Conservation (phyloP, 2,329 filamentous ascomycete species). For the Colletotrichum scovillei region DNA sequence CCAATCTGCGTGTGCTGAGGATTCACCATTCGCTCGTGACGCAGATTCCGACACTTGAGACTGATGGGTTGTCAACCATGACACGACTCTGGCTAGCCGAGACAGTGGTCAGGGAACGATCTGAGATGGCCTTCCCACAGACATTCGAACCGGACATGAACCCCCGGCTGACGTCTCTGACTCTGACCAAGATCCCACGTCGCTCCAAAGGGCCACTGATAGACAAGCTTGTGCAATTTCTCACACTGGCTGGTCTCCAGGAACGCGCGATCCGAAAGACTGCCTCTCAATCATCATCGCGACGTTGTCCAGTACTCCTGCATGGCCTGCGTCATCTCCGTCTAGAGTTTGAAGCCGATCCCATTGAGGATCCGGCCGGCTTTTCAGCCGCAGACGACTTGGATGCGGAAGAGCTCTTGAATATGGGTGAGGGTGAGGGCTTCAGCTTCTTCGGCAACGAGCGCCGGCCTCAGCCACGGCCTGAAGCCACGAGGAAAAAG, state of each 20-base stretch:
- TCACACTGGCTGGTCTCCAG: constrained; percentile 60
- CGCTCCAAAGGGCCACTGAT: constrained; percentile 63
- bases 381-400: constrained; percentile 47
- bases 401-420: constrained; percentile 56
- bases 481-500: constrained; percentile 14
- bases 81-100: constrained; percentile 57
- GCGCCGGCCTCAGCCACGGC: constrained; percentile 3
- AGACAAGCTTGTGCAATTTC: constrained; percentile 57
- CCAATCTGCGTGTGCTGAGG: constrained; percentile 63
- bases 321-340: constrained; percentile 64
- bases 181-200: constrained; percentile 65
- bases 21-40: constrained; percentile 72
- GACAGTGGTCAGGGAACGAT: constrained; percentile 53
- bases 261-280: constrained; percentile 56
- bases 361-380: constrained; percentile 47
- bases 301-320: constrained; percentile 56
- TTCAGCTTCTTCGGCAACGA: constrained; percentile 60
- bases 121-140: constrained; percentile 58
- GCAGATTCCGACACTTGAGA: constrained; percentile 58
- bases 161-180: constrained; percentile 63
- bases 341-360: constrained; percentile 64
- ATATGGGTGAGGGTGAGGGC: constrained; percentile 45
- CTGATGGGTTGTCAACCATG: constrained; percentile 49
- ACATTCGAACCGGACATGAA: constrained; percentile 67
- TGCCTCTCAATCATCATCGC: constrained; percentile 34